phyloP scores from a whole-genome alignment of 768 basidiomycete species.

The Panus rudis region DNA sequence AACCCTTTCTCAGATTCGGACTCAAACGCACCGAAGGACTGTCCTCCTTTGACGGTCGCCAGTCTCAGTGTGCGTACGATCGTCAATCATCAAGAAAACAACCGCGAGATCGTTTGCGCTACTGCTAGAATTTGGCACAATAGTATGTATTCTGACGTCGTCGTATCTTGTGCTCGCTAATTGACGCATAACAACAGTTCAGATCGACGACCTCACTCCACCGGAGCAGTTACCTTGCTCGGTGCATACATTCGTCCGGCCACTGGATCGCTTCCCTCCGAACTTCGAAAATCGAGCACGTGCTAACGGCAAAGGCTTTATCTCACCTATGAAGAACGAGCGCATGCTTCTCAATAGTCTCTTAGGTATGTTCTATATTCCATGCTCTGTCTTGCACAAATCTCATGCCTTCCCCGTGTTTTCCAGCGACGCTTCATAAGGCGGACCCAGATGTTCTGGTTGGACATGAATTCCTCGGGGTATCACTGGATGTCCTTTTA shows the following conservation, averaged over 20 bases:
- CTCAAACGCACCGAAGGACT: slow-evolving; percentile 60
- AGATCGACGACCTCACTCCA: slow-evolving; percentile 87
- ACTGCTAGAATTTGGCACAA: slow-evolving; percentile 81
- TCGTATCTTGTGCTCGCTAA: background rate
- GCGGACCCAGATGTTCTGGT: slow-evolving; percentile 93
- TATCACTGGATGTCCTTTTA: slow-evolving; percentile 83
- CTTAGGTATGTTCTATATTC: slow-evolving; percentile 43
- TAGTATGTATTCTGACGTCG: slow-evolving; percentile 30
- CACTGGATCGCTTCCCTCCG: slow-evolving; percentile 79
- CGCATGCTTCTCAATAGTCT: slow-evolving; percentile 78
- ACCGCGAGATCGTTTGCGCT: slow-evolving; percentile 85
- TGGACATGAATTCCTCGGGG: slow-evolving; percentile 90
- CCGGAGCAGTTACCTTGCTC: slow-evolving; percentile 79
- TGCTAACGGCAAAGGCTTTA: slow-evolving; percentile 55
- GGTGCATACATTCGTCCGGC: slow-evolving; percentile 84
- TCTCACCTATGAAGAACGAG: slow-evolving; percentile 75
- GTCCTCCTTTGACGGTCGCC: slow-evolving; percentile 86
- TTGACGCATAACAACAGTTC: slow-evolving; percentile 39
- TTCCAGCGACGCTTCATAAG: slow-evolving; percentile 64
- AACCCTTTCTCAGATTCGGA: slow-evolving; percentile 77
- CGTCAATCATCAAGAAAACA: slow-evolving; percentile 90
- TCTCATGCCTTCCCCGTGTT: background rate
- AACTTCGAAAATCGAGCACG: slow-evolving; percentile 72
- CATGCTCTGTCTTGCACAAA: slow-evolving; percentile 1
- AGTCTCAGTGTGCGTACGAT: slow-evolving; percentile 84